Evolutionary conservation across 2,329 filamentous ascomycete species (phyloP), one percentile per base, ranked within the genome.

Genomic region (Metarhizium guizhouense): DNA sequence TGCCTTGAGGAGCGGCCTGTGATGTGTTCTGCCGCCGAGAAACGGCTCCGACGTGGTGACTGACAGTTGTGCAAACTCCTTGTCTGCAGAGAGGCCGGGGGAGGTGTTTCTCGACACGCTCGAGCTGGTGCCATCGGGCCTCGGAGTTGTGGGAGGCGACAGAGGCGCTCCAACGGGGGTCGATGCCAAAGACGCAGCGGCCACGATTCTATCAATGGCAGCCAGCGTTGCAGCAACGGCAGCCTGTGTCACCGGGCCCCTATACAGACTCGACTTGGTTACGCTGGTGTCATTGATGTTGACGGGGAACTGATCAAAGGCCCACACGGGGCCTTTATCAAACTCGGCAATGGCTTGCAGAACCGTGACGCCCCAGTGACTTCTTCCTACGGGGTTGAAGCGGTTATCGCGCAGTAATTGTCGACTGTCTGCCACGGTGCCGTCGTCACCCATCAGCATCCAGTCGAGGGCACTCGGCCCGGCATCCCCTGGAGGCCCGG

Each of bases 241-340:
- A 16, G 72, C 69, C 45, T 67, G 65, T 1, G 71, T 72, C 53
- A 74, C 65, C 1, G 66, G 60, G 0, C 72, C 70, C 29, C 72
- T 67, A 55, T 74, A 75, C 3, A 75, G 61, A 30, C 66, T 69
- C 1, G 72, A 73, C 54, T 75, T 75, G 34, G 71, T 75, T 36
- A 74, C 57, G 18, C 63, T 61, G 5, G 64, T 59, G 36, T 71
- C 68, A 57, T 74, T 70, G 53, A 75, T 73, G 61, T 74, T 60
- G 55, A 74, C 61, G 6, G 65, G 59, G 57, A 74, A 74, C 56
- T 74, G 72, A 42, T 75, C 71, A 56, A 69, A 75, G 1, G 72
- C 72, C 72, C 72, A 75, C 7, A 75, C 70, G 0, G 71, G 72
- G 6, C 72, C 72, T n/a, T 70, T 70, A 53, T 75, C 72, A 54